Evolutionary conservation across 2,329 filamentous ascomycete species (phyloP), one percentile per base, ranked within the genome.

Genomic region (Fusarium sp.): DNA sequence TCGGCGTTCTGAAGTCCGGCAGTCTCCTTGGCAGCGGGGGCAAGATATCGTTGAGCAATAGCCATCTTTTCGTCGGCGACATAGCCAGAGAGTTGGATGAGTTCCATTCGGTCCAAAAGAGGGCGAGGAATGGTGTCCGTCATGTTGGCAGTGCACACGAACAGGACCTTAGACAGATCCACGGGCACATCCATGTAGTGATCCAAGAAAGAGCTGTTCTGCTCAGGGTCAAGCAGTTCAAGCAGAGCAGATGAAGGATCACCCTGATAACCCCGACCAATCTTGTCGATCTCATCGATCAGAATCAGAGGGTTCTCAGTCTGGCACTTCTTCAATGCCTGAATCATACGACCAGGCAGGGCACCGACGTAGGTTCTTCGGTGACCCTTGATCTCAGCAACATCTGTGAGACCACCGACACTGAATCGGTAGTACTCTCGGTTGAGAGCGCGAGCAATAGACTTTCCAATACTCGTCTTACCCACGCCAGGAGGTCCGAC

Each of bases 101-200:
- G 89, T 79, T 99, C 96, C 96, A 99, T 99, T 72, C 96, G 91
- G 77, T 99, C 96, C 16, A 98, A 86, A 1, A 99, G 85, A 4
- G 96, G 97, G 41, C 94, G 89, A 16, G 96, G 96, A 65, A 99
- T 99, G 0, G 96, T 99, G 75, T 99, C 96, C 0, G 94, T 97
- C 91, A 98, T 97, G 80, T 99, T 99, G 62, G 96, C 96, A 15
- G 96, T 99, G 85, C 96, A 99, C 41, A 99, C 96, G 77, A 99
- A 99, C 23, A 99, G 86, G 4, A 99, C 96, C 82, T 98, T 98
- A 51, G 94, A 97, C 51, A 99, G 85, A 77, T 99, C 96, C 8
- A 99, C 95, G 0, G 96, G 96, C 1, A 99, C 94, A 78, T 99
- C 96, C 88, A 99, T 93, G 82, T 99, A 99, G 80, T 99, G 96